phyloP scores from a whole-genome alignment of 139 green algal species.

The Penium margaritaceum region DNA sequence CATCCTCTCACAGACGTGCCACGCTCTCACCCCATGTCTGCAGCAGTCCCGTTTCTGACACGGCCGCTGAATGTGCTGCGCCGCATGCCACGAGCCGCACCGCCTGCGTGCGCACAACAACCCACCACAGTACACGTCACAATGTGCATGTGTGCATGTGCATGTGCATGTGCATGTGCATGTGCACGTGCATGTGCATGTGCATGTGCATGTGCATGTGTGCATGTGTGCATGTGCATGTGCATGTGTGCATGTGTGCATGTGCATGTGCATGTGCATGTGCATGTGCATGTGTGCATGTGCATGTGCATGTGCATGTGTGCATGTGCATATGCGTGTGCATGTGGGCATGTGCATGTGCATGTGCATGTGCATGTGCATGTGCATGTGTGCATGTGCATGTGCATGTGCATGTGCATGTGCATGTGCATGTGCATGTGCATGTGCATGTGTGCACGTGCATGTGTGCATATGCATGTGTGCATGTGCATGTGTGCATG shows the following conservation, averaged over 20 bases:
- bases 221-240: neutral
- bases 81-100: constrained; percentile 11
- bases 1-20: no score
- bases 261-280: neutral
- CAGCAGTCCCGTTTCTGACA: constrained; percentile 20
- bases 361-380: constrained; percentile 8
- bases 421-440: neutral
- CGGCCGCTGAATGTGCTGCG: constrained; percentile 26
- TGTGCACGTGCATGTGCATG: no score
- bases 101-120: neutral
- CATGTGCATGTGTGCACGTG: neutral
- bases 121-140: neutral
- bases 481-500: neutral
- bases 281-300: neutral
- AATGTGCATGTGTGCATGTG: neutral
- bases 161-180: no score
- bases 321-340: constrained; percentile 3
- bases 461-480: neutral
- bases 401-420: no score
- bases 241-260: neutral
- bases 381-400: no score
- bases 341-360: neutral
- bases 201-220: neutral
- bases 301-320: neutral
- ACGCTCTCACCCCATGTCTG: constrained; percentile 39